These are phyloP conservation scores for Inga laurina DNA, from an alignment of 306 rosid genomes.

Conservation along the genomic window DNA sequence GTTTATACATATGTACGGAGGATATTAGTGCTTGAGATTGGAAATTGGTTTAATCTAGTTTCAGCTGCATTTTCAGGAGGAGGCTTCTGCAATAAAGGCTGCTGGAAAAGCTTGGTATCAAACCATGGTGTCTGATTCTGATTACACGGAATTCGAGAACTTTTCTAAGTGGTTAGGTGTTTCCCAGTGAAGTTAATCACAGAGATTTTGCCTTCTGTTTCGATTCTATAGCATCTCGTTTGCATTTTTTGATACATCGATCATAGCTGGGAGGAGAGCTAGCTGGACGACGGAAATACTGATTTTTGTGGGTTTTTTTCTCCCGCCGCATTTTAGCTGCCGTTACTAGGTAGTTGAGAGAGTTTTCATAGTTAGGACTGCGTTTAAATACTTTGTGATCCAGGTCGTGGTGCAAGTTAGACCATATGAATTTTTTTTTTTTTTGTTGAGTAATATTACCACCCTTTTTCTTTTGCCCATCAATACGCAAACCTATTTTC, in stretches of 20 bases:
- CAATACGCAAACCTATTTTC: no score
- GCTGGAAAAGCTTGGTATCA: slow-evolving; percentile 79
- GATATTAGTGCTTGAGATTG: neutral
- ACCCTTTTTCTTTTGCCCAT: neutral
- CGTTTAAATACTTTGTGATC: slow-evolving; percentile 28
- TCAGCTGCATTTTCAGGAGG: slow-evolving; percentile 46
- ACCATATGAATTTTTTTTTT: neutral
- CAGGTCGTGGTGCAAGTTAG: neutral
- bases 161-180: slow-evolving; percentile 75
- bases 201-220: slow-evolving; percentile 31
- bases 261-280: slow-evolving; percentile 26
- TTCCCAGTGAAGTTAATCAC: slow-evolving; percentile 54
- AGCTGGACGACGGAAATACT: neutral
- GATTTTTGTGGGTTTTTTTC: neutral
- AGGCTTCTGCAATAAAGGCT: slow-evolving; percentile 54
- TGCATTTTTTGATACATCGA: slow-evolving; percentile 26
- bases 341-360: neutral
- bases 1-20: neutral
- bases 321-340: neutral
- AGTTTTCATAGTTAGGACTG: slow-evolving; percentile 10
- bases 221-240: slow-evolving; percentile 29
- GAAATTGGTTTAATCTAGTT: neutral
- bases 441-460: neutral
- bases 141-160: slow-evolving; percentile 62
- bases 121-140: slow-evolving; percentile 74